A percentile compares a stretch with the other conserved stretches of the same genome.
phyloP scores from a whole-genome alignment of 2,329 filamentous ascomycete species.

The Apiospora rasikravindrae region DNA sequence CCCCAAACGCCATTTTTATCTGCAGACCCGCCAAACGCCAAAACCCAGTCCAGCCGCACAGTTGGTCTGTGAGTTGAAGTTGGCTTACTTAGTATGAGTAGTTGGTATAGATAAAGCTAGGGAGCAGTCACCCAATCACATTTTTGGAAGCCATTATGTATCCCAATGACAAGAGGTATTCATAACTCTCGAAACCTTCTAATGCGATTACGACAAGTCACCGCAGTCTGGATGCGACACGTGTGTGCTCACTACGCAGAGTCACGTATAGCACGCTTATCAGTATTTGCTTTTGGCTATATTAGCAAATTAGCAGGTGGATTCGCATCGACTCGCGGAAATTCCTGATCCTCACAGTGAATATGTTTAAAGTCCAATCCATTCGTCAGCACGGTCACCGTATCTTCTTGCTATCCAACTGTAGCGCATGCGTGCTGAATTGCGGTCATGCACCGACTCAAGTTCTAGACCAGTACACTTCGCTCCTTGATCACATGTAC shows the following conservation, averaged over 20 bases:
- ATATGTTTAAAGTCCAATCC: neutral
- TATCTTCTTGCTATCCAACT: neutral
- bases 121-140: slow-evolving; percentile 9
- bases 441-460: neutral
- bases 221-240: neutral
- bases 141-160: neutral
- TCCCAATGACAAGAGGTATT: slow-evolving; percentile 6
- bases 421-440: neutral
- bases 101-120: neutral
- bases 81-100: neutral
- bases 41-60: neutral
- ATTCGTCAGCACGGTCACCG: neutral
- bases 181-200: neutral
- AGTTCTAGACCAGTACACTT: neutral
- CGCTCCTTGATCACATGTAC: neutral
- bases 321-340: neutral
- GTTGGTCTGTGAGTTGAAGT: neutral
- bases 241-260: neutral
- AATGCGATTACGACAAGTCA: too few species aligned
- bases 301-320: neutral
- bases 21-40: slow-evolving; percentile 9
- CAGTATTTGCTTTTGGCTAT: neutral
- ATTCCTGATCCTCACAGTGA: neutral
- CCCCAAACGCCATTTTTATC: neutral
- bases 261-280: neutral